Conservation (phyloP, 2,329 filamentous ascomycete genomes). For the Leptographium flavum region DNA sequence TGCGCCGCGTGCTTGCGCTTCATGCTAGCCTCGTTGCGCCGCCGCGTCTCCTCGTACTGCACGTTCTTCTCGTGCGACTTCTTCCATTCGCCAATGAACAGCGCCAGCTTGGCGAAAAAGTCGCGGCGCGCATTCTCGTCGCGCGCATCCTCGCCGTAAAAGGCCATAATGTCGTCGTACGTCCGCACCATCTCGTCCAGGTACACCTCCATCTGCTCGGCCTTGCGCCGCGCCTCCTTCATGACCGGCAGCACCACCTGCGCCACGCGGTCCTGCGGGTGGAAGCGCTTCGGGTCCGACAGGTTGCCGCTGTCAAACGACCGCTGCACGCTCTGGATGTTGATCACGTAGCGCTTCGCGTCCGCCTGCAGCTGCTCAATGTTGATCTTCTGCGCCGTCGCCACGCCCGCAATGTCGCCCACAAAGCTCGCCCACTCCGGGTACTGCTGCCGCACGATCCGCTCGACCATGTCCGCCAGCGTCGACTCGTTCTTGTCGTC, state of each 20-base stretch:
- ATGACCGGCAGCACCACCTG: constrained; percentile 84
- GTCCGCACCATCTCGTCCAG: constrained; percentile 83
- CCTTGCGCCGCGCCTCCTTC: constrained; percentile 93
- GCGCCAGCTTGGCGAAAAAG: constrained; percentile 87
- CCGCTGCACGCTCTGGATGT: constrained; percentile 84
- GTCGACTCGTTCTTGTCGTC: constrained; percentile 98
- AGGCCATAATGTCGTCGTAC: constrained; percentile 90
- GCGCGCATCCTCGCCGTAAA: constrained; percentile 84
- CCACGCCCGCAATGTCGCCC: constrained; percentile 69
- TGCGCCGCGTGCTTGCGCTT: constrained; percentile 72
- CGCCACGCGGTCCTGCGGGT: constrained; percentile 87
- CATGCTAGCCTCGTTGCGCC: constrained; percentile 80
- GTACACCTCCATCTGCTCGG: constrained; percentile 88
- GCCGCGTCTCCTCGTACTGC: constrained; percentile 63
- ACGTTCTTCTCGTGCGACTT: constrained; percentile 91
- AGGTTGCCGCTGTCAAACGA: constrained; percentile 88
- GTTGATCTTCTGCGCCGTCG: constrained; percentile 77
- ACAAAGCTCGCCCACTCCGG: constrained; percentile 86
- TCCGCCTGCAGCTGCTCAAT: constrained; percentile 82
- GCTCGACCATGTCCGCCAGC: constrained; percentile 87
- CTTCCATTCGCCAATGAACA: constrained; percentile 90
- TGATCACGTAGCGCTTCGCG: constrained; percentile 84
- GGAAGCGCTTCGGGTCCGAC: constrained; percentile 94
- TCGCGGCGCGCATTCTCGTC: constrained; percentile 90
- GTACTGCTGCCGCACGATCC: constrained; percentile 92